Base-by-base conservation (phyloP, 2,329 filamentous ascomycete species). In the Teratosphaeria nubilosa region DNA sequence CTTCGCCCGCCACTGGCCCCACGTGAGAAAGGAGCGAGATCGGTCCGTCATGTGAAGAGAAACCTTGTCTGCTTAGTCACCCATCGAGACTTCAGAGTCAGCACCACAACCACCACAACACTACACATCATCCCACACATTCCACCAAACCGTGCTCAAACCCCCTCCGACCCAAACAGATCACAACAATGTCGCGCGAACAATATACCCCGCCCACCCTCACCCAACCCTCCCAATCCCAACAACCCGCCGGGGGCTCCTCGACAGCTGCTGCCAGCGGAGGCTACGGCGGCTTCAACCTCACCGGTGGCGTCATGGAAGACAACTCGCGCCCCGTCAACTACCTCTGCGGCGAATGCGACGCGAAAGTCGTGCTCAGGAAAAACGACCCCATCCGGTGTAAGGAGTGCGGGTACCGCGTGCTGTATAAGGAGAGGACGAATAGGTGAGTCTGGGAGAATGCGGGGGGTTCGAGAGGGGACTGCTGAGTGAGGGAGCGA, bases 391-490 rank as follows among this genome's bases (percentile, higher is more conserved):
- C 87, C 34, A 92, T 95, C 65, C 82, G 90, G 30, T 96, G 91
- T 80, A 88, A 89, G 74, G 88, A 91, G 76, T 99, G 94, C 74
- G 94, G 94, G 7, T 94, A 96, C 70, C 86, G 94, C 64, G 91
- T 99, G 61, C 77, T 99, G 65, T 97, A 97, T 77, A 99, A 99
- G 83, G 90, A 96, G 83, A 79, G 94, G 71, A 99, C 94, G 51
- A 96, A 95, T 81, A 85, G 94, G 94, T 96, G 73, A 75, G 87
- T 77, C 57, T 27, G 22, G 51, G 30, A 31, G 50, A 51, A n/a
- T 10, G 22, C 56, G 56, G 20, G 20, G 14, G 6, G 32, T 11
- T 6, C 3, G 24, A 20, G 27, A 32, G 52, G 10, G 9, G 52
- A 30, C 27, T 7, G 27, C 27, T 27, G 52, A 31, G 52, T n/a